Conservation (phyloP, 192 early-diverging fungal genomes). For the Rhizophagus prolifer region DNA sequence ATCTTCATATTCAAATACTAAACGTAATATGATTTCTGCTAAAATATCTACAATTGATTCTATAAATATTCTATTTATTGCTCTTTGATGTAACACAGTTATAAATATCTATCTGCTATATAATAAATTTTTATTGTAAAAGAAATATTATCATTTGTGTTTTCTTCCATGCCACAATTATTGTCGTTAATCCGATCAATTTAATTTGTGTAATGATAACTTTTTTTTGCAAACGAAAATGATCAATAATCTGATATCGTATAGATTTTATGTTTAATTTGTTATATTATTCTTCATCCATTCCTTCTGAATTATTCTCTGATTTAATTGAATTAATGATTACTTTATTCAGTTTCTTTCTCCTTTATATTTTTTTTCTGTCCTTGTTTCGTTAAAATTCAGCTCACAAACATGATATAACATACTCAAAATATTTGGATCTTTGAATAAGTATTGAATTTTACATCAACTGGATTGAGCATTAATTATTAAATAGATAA, state of each 20-base stretch:
- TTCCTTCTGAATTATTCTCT: background rate
- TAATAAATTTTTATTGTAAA: slow-evolving; percentile 9
- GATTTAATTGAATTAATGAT: background rate
- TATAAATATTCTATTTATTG: slow-evolving; percentile 17
- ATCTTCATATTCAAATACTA: slow-evolving; percentile 3
- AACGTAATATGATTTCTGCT: slow-evolving; percentile 11
- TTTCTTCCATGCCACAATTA: background rate
- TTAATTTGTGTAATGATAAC: slow-evolving; percentile 30
- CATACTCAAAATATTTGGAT: slow-evolving; percentile 15
- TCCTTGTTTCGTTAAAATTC: background rate
- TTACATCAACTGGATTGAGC: background rate
- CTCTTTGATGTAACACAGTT: slow-evolving; percentile 8
- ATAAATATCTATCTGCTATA: slow-evolving; percentile 24
- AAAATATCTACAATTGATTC: slow-evolving; percentile 16
- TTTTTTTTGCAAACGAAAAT: slow-evolving; percentile 4
- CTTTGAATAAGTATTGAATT: slow-evolving; percentile 5
- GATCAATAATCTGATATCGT: background rate
- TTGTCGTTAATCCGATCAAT: background rate
- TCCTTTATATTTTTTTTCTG: too few relatives aligned
- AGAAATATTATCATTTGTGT: background rate
- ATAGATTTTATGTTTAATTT: slow-evolving; percentile 14
- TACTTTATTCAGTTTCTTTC: background rate
- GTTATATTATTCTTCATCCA: background rate
- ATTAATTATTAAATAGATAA: background rate
- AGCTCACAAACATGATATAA: background rate